Evolutionary conservation across 495 filamentous ascomycete genomes (phyloP).

Genomic region (Talaromyces adpressus): DNA sequence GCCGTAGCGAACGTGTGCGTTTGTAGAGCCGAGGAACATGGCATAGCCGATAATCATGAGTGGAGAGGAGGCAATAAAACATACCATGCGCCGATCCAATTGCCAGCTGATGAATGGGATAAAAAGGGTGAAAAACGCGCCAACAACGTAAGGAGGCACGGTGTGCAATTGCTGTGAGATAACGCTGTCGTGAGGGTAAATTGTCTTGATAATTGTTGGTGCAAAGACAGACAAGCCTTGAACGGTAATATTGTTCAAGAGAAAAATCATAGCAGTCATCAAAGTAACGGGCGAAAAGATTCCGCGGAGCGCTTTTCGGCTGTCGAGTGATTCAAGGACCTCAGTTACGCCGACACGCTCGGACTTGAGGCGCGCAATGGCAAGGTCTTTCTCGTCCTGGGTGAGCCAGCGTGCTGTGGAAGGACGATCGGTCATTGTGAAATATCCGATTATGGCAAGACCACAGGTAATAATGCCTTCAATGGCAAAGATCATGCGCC

Average conservation of each 20-base stretch:
- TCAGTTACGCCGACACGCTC: constrained; percentile 60
- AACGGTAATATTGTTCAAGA: constrained; percentile 50
- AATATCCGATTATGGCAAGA: constrained; percentile 49
- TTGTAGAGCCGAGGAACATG: constrained; percentile 57
- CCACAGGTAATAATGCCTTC: constrained; percentile 65
- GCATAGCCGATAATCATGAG: constrained; percentile 63
- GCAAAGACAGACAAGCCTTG: constrained; percentile 61
- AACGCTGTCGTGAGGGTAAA: constrained; percentile 46
- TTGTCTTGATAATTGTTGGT: constrained; percentile 62
- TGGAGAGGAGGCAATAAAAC: constrained; percentile 39
- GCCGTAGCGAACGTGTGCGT: constrained; percentile 54
- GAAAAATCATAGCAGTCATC: constrained; percentile 39
- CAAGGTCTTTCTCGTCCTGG: constrained; percentile 58
- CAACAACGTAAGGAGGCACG: constrained; percentile 65
- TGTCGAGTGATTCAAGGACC: constrained; percentile 46
- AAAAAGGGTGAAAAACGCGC: constrained; percentile 57
- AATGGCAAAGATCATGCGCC: constrained; percentile 70
- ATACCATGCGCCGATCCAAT: constrained; percentile 43
- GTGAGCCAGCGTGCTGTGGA: constrained; percentile 57
- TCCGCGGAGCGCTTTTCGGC: constrained; percentile 35
- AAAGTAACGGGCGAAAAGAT: constrained; percentile 46
- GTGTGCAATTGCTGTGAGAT: constrained; percentile 59
- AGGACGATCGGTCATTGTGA: constrained; percentile 60
- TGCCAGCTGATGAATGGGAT: constrained; percentile 56
- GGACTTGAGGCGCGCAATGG: constrained; percentile 51